Conservation (phyloP, 2,329 filamentous ascomycete species). For the Microascus cirrosus region DNA sequence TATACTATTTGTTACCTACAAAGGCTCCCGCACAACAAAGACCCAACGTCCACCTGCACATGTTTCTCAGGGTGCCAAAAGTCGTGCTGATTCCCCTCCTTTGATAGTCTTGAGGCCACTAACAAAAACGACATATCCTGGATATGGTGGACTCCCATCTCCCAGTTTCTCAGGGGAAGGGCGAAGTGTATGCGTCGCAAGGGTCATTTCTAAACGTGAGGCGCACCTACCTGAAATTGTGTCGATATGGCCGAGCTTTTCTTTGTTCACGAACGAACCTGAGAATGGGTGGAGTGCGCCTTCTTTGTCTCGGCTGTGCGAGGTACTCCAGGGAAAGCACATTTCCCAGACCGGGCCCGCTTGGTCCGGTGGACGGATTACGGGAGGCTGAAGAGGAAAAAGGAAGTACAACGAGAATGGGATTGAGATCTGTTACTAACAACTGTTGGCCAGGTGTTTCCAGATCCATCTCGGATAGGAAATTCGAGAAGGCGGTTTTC, state of each 20-base stretch:
- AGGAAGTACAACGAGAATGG: background rate
- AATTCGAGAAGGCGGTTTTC: background rate
- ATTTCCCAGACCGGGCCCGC: background rate
- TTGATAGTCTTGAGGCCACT: background rate
- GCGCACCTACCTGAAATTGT: background rate
- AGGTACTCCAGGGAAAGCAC: background rate
- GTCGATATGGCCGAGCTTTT: background rate
- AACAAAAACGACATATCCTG: background rate
- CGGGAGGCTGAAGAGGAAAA: background rate
- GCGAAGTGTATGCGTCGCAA: background rate
- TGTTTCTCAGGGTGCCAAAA: background rate
- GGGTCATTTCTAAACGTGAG: background rate
- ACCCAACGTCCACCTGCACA: background rate
- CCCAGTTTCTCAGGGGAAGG: background rate
- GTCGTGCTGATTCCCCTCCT: background rate
- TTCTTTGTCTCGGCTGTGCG: background rate
- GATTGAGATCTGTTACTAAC: background rate
- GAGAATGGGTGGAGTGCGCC: background rate
- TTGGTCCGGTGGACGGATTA: background rate
- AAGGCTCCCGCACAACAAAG: background rate
- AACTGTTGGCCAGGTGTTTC: background rate
- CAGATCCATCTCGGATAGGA: background rate
- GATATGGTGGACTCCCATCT: background rate
- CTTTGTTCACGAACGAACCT: background rate
- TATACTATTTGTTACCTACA: background rate